These are phyloP conservation scores for Paspalum vaginatum DNA, from an alignment of 176 grass and related monocot species.

Conservation along the genomic window DNA sequence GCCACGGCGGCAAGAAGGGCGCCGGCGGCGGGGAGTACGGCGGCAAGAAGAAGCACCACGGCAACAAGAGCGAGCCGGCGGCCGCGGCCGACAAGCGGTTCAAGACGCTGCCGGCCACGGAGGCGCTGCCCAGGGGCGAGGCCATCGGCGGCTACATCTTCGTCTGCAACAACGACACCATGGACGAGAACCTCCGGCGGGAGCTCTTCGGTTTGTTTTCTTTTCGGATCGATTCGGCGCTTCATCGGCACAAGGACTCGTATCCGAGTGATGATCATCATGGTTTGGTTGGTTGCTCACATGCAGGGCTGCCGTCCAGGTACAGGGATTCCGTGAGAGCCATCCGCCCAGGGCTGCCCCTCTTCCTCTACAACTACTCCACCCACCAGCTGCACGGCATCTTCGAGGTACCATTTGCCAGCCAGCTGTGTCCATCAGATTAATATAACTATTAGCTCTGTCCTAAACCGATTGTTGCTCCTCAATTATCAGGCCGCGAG, in stretches of 20 bases:
- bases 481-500: slow-evolving; percentile 62
- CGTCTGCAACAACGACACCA: slow-evolving; percentile 99
- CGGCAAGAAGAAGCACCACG: slow-evolving; percentile 49
- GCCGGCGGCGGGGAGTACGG: slow-evolving; percentile 33
- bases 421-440: no score
- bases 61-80: slow-evolving; percentile 23
- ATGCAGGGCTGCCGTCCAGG: slow-evolving; percentile 69
- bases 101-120: slow-evolving; percentile 89
- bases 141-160: slow-evolving; percentile 96
- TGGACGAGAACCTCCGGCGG: slow-evolving; percentile 94
- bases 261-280: no score
- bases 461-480: no score
- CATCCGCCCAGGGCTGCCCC: slow-evolving; percentile 86
- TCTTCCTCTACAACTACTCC: slow-evolving; percentile 99
- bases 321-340: slow-evolving; percentile 96
- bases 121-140: slow-evolving; percentile 80
- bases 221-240: background rate
- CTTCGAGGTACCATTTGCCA: slow-evolving; percentile 64
- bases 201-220: slow-evolving; percentile 77
- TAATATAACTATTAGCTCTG: no score
- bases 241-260: no score
- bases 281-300: no score
- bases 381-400: slow-evolving; percentile 97
- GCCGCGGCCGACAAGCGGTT: slow-evolving; percentile 88
- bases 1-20: slow-evolving; percentile 44